A percentile compares a stretch with the other conserved stretches of the same genome.
phyloP scores from a whole-genome alignment of 2,329 filamentous ascomycete species.

The Cladosporium sp. region DNA sequence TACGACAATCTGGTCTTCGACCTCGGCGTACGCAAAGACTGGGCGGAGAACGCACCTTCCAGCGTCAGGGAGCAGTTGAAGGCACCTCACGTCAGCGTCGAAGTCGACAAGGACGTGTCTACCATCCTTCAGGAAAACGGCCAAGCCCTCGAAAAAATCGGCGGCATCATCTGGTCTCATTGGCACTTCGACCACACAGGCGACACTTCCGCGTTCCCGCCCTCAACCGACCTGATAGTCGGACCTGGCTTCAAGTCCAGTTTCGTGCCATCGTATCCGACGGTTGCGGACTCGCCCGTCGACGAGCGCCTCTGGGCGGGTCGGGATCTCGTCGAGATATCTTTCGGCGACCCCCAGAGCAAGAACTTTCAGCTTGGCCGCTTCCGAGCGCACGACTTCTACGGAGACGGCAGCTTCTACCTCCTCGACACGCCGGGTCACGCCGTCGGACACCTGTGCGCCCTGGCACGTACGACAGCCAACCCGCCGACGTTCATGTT shows the following conservation, averaged over 20 bases:
- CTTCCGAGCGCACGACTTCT: constrained; percentile 47
- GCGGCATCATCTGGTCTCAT: constrained; percentile 20
- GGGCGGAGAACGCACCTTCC: constrained; percentile 29
- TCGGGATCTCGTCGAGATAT: constrained; percentile 32
- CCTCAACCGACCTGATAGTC: constrained; percentile 37
- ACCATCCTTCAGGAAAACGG: constrained; percentile 33
- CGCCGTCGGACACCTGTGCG: constrained; percentile 44
- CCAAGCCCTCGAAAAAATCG: constrained; percentile 25
- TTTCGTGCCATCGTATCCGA: constrained; percentile 38
- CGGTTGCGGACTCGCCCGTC: constrained; percentile 30
- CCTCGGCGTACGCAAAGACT: constrained; percentile 41
- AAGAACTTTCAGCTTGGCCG: constrained; percentile 34
- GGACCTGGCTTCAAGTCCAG: constrained; percentile 38
- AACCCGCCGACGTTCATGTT: constrained; percentile 39
- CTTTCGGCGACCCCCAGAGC: constrained; percentile 24
- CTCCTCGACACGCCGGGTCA: constrained; percentile 49
- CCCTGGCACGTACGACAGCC: constrained; percentile 39
- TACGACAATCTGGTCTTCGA: constrained; percentile 38
- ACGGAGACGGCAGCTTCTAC: constrained; percentile 51
- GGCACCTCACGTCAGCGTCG: constrained; percentile 25
- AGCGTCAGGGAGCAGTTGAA: constrained; percentile 21
- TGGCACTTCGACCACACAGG: constrained; percentile 26
- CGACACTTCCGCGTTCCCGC: constrained; percentile 37
- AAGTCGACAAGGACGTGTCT: constrained; percentile 34
- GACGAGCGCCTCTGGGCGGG: constrained; percentile 33